Conservation (phyloP, 371 early-diverging fungal genomes). For the Parasitella parasitica region DNA sequence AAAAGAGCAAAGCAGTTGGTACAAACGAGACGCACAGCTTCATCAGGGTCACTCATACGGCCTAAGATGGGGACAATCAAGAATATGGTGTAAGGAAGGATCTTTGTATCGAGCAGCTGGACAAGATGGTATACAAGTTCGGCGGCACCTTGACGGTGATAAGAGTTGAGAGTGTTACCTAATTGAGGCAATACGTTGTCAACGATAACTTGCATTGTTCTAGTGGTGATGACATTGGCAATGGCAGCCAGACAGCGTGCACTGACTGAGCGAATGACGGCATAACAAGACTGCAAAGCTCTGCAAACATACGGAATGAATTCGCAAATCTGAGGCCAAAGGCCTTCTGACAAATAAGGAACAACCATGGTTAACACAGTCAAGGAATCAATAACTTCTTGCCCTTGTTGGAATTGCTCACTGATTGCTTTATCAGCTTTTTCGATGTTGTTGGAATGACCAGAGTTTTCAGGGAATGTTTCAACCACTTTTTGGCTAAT, state of each 20-base stretch:
- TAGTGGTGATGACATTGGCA: slow-evolving; percentile 64
- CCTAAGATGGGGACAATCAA: slow-evolving; percentile 95
- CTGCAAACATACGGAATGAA: slow-evolving; percentile 67
- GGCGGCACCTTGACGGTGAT: slow-evolving; percentile 85
- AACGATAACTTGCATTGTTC: slow-evolving; percentile 81
- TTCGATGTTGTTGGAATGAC: slow-evolving; percentile 5
- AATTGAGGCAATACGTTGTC: slow-evolving; percentile 76
- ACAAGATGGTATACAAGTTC: slow-evolving; percentile 74
- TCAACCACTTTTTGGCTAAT: slow-evolving; percentile 52
- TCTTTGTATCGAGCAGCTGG: slow-evolving; percentile 67
- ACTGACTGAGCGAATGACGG: slow-evolving; percentile 80
- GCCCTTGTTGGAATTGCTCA: slow-evolving; percentile 45
- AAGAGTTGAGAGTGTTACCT: slow-evolving; percentile 67
- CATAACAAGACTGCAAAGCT: slow-evolving; percentile 67
- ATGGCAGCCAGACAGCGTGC: slow-evolving; percentile 79
- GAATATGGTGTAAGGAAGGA: slow-evolving; percentile 94
- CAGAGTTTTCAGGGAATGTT: slow-evolving; percentile 25
- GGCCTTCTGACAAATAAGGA: slow-evolving; percentile 60
- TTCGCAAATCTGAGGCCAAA: slow-evolving; percentile 45
- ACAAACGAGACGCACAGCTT: slow-evolving; percentile 81
- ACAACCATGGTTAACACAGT: slow-evolving; percentile 71
- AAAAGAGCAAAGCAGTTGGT: slow-evolving; percentile 94
- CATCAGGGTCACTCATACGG: slow-evolving; percentile 96
- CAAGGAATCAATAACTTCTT: slow-evolving; percentile 79
- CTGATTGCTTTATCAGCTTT: slow-evolving; percentile 34